Percentiles rank a stretch among this genome's conserved stretches.
phyloP scores from a whole-genome alignment of 2,329 filamentous ascomycete species.

The Claviceps fusiformis region DNA sequence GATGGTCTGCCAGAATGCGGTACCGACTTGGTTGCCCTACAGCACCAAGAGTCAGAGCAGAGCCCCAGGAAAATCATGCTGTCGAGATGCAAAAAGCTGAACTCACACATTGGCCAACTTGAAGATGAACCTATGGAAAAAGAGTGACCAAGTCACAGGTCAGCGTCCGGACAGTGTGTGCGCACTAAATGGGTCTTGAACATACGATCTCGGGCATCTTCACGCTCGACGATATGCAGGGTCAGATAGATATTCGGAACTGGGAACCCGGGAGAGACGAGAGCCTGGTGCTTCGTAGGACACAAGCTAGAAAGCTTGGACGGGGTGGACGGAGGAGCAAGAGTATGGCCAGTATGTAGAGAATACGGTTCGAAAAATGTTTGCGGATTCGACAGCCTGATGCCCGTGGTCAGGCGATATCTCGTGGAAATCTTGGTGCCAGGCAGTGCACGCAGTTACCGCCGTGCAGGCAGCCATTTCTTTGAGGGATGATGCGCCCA shows the following conservation, averaged over 20 bases:
- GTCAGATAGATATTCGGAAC: neutral
- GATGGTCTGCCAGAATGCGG: conserved; percentile 94
- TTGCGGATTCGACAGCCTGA: neutral
- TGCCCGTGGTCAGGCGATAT: neutral
- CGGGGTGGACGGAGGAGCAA: too few relatives aligned
- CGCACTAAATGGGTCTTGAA: neutral
- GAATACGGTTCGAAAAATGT: neutral
- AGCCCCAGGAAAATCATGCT: neutral
- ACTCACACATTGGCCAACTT: conserved; percentile 96
- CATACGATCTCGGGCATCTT: conserved; percentile 8
- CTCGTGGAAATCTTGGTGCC: neutral
- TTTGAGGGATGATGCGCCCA: neutral
- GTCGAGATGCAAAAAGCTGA: neutral
- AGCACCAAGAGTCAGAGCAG: conserved; percentile 14
- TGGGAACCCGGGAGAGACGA: neutral
- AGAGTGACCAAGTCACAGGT: conserved; percentile 34
- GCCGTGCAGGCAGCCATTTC: neutral
- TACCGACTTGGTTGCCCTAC: conserved; percentile 99
- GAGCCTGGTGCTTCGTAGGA: neutral
- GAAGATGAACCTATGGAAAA: conserved; percentile 78
- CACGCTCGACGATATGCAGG: neutral
- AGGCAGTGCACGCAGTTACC: neutral
- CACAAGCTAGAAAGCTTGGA: neutral
- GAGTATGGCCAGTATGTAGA: too few relatives aligned
- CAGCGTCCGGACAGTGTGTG: neutral